A percentile compares a stretch with the other conserved stretches of the same genome.
phyloP scores from a whole-genome alignment of 805 yeast species.

The Yueomyces sinensis region DNA sequence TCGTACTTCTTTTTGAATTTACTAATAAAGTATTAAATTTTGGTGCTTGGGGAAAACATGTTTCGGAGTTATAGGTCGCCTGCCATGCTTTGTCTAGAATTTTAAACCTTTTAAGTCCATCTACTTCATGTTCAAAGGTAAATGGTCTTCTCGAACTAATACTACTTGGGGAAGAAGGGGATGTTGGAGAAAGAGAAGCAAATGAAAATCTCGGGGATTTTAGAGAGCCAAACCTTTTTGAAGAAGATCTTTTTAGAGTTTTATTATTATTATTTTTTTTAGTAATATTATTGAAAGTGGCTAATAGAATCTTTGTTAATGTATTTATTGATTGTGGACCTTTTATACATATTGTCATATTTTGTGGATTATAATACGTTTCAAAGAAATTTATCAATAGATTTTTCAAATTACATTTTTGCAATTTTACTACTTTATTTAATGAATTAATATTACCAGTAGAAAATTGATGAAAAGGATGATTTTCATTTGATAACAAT shows the following conservation, averaged over 20 bases:
- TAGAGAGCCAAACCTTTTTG: constrained; percentile 4
- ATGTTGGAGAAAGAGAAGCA: background rate
- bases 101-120: constrained; percentile 3
- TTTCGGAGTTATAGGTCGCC: constrained; percentile 6
- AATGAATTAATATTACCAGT: constrained; percentile 52
- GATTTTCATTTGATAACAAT: constrained; percentile 31
- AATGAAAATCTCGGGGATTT: background rate
- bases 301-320: constrained; percentile 37
- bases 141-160: background rate
- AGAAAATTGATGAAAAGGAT: constrained; percentile 48
- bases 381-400: constrained; percentile 29
- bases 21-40: constrained; percentile 26
- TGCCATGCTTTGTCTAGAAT: constrained; percentile 14
- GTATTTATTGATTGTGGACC: constrained; percentile 55
- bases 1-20: constrained; percentile 23
- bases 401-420: constrained; percentile 25
- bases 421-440: constrained; percentile 21
- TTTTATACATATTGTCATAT: constrained; percentile 44
- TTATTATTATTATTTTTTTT: background rate
- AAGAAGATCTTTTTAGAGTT: constrained; percentile 2
- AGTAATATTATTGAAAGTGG: constrained; percentile 29
- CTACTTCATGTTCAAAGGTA: no score
- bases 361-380: constrained; percentile 31
- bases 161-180: constrained; percentile 1
- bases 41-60: constrained; percentile 15